These are phyloP conservation scores for Alloteropsis angusta DNA, from an alignment of 202 grass and related monocot genomes.

Conservation along the genomic window DNA sequence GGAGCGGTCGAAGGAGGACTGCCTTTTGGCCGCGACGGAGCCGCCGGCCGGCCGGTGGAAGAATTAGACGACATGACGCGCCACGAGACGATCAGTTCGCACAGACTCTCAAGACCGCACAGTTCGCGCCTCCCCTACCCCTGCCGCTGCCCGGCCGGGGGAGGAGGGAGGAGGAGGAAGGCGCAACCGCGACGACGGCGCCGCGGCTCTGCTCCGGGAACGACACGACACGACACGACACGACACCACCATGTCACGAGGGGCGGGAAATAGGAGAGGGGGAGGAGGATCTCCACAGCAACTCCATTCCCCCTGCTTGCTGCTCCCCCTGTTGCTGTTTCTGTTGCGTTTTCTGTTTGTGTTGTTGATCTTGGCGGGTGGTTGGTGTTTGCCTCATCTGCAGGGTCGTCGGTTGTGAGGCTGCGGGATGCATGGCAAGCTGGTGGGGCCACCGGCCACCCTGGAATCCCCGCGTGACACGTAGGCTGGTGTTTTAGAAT, in stretches of 20 bases:
- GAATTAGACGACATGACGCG: slow-evolving; percentile 57
- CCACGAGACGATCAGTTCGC: neutral
- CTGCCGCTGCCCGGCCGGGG: neutral
- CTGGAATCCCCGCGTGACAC: neutral
- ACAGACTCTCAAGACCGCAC: too few species aligned
- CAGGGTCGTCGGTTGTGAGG: neutral
- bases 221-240: too few species aligned
- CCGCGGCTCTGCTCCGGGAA: neutral
- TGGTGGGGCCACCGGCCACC: neutral
- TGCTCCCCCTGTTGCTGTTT: neutral
- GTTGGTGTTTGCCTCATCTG: slow-evolving; percentile 33
- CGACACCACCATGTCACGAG: neutral
- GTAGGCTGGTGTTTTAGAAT: neutral
- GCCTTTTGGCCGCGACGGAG: neutral
- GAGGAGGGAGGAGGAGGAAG: neutral
- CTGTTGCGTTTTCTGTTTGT: neutral
- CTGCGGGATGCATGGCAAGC: slow-evolving; percentile 1
- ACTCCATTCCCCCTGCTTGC: neutral
- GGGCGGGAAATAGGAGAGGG: neutral
- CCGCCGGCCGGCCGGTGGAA: slow-evolving; percentile 17
- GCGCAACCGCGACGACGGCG: neutral
- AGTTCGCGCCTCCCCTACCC: neutral
- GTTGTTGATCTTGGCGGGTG: slow-evolving; percentile 25
- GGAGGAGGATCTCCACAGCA: neutral
- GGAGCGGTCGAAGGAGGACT: neutral